Evolutionary conservation across 768 basidiomycete genomes (phyloP).

Genomic region (Mycena capillaripes): DNA sequence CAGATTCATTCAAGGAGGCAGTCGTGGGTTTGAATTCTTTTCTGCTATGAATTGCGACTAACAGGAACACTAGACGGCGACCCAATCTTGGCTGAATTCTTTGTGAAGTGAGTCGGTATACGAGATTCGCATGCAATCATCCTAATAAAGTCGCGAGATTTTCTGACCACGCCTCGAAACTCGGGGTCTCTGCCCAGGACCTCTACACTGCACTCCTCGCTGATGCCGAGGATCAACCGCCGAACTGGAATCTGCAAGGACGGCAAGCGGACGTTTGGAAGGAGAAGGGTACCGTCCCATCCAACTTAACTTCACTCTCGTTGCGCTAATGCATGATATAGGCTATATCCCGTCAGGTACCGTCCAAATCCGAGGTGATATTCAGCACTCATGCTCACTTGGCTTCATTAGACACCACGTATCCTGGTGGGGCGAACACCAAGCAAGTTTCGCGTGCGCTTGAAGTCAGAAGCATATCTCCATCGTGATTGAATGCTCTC

Average conservation of each 20-base stretch:
- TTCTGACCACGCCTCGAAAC: constrained; percentile 59
- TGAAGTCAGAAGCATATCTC: constrained; percentile 51
- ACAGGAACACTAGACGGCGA: constrained; percentile 63
- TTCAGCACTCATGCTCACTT: neutral
- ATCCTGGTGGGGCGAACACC: constrained; percentile 67
- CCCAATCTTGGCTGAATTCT: constrained; percentile 75
- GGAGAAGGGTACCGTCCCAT: constrained; percentile 53
- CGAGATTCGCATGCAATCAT: neutral
- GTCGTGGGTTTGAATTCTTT: constrained; percentile 58
- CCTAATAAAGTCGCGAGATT: constrained; percentile 53
- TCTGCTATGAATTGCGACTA: neutral
- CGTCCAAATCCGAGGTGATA: neutral
- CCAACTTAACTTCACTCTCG: neutral
- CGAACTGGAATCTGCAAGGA: constrained; percentile 75
- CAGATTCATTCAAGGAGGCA: constrained; percentile 65
- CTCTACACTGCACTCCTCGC: constrained; percentile 71
- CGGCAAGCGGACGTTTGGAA: constrained; percentile 73
- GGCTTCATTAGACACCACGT: constrained; percentile 50
- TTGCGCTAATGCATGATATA: constrained; percentile 1
- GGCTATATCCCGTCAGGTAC: constrained; percentile 42
- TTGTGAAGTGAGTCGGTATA: constrained; percentile 63
- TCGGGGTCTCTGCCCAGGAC: constrained; percentile 63
- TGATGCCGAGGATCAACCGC: constrained; percentile 69
- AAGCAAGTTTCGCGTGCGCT: constrained; percentile 74
- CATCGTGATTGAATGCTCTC: neutral